Conservation (phyloP, 495 filamentous ascomycete genomes). For the Hypoxylon lenormandii region DNA sequence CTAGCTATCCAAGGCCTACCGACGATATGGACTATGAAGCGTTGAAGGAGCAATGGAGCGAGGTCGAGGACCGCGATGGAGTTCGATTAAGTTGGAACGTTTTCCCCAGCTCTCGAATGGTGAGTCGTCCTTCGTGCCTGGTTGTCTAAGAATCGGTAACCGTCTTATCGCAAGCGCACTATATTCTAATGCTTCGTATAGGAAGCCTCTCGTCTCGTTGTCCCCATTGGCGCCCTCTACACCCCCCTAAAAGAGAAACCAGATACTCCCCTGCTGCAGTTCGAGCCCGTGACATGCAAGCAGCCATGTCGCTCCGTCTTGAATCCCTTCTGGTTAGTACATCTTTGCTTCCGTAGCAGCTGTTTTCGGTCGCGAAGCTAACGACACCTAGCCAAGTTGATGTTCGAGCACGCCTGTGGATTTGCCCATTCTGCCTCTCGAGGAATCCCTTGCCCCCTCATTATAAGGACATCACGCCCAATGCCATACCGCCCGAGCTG, state of each 20-base stretch:
- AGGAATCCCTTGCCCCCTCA: conserved; percentile 94
- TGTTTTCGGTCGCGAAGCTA: conserved; percentile 28
- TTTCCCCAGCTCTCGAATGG: conserved; percentile 98
- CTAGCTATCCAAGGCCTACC: conserved; percentile 16
- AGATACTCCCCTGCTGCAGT: conserved; percentile 88
- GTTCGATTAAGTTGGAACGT: conserved; percentile 99
- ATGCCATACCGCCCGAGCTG: conserved; percentile 93
- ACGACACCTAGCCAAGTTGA: conserved; percentile 82
- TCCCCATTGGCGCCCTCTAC: conserved; percentile 95
- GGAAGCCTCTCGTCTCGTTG: conserved; percentile 97
- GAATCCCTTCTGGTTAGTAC: conserved; percentile 90
- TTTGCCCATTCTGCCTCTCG: conserved; percentile 97
- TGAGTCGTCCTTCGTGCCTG: conserved; percentile 55
- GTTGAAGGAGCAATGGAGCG: conserved; percentile 96
- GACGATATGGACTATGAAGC: conserved; percentile 67
- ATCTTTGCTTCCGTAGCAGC: conserved; percentile 1
- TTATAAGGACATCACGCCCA: conserved; percentile 98
- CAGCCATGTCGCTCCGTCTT: conserved; percentile 93
- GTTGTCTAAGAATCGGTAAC: conserved; percentile 46
- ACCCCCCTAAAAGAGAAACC: conserved; percentile 96
- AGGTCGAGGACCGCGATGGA: conserved; percentile 96
- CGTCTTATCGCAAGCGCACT: conserved; percentile 26
- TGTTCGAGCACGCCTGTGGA: conserved; percentile 93
- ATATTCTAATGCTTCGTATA: conserved; percentile 51
- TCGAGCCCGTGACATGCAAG: conserved; percentile 98